Percentiles rank a stretch among this genome's conserved stretches.
Evolutionary conservation across 2,329 filamentous ascomycete genomes (phyloP).

Genomic region (Magnaporthiopsis rhizophila): DNA sequence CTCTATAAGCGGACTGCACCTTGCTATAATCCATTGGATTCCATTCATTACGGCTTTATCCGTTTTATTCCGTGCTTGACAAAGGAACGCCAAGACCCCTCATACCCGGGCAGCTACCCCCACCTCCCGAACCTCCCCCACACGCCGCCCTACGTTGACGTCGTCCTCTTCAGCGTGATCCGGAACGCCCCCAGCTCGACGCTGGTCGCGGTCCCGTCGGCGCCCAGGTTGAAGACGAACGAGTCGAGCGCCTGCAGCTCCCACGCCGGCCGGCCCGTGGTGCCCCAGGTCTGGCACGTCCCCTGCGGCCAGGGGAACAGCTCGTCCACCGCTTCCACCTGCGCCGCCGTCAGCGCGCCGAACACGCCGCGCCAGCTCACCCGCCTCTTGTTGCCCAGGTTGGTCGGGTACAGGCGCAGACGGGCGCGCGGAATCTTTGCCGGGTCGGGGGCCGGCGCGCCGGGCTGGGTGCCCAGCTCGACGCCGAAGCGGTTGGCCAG

Average conservation of each 20-base stretch:
- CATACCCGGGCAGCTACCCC: too few relatives aligned
- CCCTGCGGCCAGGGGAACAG: slow-evolving; percentile 3
- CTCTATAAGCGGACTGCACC: too few relatives aligned
- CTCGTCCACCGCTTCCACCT: not conserved
- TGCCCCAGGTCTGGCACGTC: slow-evolving; percentile 2
- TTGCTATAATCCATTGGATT: not conserved
- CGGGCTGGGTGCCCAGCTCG: slow-evolving; percentile 13
- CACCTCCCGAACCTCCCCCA: too few relatives aligned
- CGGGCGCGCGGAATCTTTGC: not conserved
- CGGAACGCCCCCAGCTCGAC: slow-evolving; percentile 4
- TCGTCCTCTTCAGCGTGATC: slow-evolving; percentile 5
- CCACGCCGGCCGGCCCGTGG: slow-evolving; percentile 3
- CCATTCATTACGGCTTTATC: not conserved
- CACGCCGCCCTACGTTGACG: too few relatives aligned
- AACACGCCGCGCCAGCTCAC: slow-evolving; percentile 4
- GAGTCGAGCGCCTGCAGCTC: slow-evolving; percentile 1
- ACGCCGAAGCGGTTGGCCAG: slow-evolving; percentile 19
- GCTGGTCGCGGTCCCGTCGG: slow-evolving; percentile 1
- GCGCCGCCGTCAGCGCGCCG: not conserved
- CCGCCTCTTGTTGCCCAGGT: not conserved
- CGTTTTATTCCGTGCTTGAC: not conserved
- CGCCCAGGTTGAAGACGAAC: slow-evolving; percentile 4
- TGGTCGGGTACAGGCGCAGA: slow-evolving; percentile 7
- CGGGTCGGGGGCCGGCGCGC: not conserved
- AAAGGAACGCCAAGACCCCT: too few relatives aligned